Evolutionary conservation across 345 rosid species (phyloP), one percentile per base, ranked within the genome.

Genomic region (Acer yangbiense): DNA sequence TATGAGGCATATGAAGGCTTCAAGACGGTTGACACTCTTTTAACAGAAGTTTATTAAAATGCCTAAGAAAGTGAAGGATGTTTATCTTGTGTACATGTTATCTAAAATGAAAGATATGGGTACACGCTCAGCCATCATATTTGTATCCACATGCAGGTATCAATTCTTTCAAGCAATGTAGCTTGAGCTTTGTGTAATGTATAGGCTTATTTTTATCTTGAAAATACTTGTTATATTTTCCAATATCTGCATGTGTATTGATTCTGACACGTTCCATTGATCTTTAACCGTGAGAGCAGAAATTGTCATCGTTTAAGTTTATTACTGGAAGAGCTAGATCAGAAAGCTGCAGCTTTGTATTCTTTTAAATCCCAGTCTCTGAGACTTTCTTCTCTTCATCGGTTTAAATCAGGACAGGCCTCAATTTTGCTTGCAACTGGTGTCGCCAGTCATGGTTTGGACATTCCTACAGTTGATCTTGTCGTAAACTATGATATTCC

Each of bases 1-100:
- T 96, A 96, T 73, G 99, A 92, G 88, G 99, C 93, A 20, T 94
- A 94, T 79, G 93, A 96, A 82, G 98, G 99, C 46, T 88, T 96
- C 80, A 90, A 85, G 86, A 94, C 97, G 0, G 98, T 92, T 65
- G 98, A 96, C 44, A 86, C 97, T 18, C 98, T n/a, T 96, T 64
- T 91, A 84, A 71, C 98, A 96, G 78, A 90, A 94, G 76, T 96
- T 91, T 64, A 60, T 94, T 71, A 88, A 87, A 78, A 82, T 87
- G 25, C 92, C 98, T 16, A 89, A 85, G 81, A 91, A 87, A 75
- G 95, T 91, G 2, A 96, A 96, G 89, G 99, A 94, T 72, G 86
- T 91, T 14, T 96, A 94, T 82, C 93, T 95, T 67, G 86, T 86
- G 27, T 86, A 96, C 69, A 83, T 96, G 67, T 79, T n/a, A n/a